These are phyloP conservation scores for Chrysoporthe puriensis DNA, from an alignment of 2,329 filamentous ascomycete species.

Conservation along the genomic window DNA sequence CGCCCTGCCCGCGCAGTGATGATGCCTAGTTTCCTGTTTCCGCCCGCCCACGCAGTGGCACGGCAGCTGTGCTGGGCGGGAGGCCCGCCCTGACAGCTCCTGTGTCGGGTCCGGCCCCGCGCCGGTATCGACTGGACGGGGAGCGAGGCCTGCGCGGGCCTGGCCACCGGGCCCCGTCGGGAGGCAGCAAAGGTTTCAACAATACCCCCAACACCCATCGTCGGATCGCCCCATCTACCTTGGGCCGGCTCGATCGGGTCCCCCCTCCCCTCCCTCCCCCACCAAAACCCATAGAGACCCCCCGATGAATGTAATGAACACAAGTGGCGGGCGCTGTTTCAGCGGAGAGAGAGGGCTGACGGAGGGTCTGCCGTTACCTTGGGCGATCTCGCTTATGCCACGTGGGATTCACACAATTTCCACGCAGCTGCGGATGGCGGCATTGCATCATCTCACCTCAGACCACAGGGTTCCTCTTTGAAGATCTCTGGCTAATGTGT, in stretches of 20 bases:
- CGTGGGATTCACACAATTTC: not conserved
- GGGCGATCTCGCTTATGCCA: not conserved
- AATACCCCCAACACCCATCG: too few species aligned
- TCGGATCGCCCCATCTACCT: too few species aligned
- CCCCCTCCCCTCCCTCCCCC: too few species aligned
- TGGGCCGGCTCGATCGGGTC: too few species aligned
- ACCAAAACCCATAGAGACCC: too few species aligned
- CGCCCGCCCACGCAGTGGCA: not conserved
- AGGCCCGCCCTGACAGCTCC: not conserved
- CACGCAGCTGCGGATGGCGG: not conserved
- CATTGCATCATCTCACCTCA: conserved; percentile 8
- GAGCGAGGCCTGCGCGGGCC: too few species aligned
- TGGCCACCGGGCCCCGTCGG: too few species aligned
- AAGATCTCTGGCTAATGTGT: not conserved
- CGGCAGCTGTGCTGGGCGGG: not conserved
- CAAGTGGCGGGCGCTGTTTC: too few species aligned
- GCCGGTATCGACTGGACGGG: too few species aligned
- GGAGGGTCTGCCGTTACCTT: not conserved
- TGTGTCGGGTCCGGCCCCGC: too few species aligned
- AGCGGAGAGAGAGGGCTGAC: not conserved
- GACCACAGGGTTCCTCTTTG: not conserved
- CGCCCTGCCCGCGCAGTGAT: not conserved
- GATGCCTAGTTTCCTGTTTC: not conserved
- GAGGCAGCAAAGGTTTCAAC: too few species aligned
- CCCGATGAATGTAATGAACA: too few species aligned